phyloP scores from a whole-genome alignment of 2,329 filamentous ascomycete species.

The Paradendryphiella salina region DNA sequence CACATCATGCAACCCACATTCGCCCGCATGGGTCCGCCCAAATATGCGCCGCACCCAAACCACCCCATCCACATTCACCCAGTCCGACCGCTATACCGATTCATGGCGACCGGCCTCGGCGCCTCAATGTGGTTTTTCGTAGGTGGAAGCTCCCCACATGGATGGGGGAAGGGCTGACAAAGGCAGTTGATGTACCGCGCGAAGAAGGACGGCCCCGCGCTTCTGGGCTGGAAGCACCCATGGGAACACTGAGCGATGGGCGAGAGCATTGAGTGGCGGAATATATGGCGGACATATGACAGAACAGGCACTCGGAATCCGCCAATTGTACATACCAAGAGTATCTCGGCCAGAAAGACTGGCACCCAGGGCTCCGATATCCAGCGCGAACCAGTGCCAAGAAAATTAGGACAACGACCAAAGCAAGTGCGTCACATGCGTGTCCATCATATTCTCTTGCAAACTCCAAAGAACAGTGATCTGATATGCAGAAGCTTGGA shows the following conservation, averaged over 20 bases:
- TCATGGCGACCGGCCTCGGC: conserved; percentile 81
- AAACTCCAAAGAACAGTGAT: background rate
- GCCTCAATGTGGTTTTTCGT: conserved; percentile 99
- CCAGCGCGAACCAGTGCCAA: conserved; percentile 3
- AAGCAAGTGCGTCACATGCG: background rate
- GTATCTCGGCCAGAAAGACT: background rate
- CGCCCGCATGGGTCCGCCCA: conserved; percentile 44
- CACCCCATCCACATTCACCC: conserved; percentile 64
- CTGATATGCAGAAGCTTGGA: background rate
- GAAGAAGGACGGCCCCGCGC: conserved; percentile 89
- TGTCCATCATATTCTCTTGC: background rate
- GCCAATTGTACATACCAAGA: background rate
- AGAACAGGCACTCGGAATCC: background rate
- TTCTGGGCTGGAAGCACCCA: conserved; percentile 90
- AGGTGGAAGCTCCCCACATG: conserved; percentile 47
- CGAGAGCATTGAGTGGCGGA: background rate
- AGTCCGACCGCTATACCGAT: conserved; percentile 73
- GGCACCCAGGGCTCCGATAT: background rate
- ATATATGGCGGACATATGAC: background rate
- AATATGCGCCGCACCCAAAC: conserved; percentile 46
- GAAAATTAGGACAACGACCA: background rate
- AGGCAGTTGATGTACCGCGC: conserved; percentile 88
- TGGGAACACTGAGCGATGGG: conserved; percentile 42
- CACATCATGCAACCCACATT: conserved; percentile 34
- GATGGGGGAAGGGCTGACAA: conserved; percentile 24